Evolutionary conservation across 768 basidiomycete species (phyloP).

Genomic region (Mycena indigotica): DNA sequence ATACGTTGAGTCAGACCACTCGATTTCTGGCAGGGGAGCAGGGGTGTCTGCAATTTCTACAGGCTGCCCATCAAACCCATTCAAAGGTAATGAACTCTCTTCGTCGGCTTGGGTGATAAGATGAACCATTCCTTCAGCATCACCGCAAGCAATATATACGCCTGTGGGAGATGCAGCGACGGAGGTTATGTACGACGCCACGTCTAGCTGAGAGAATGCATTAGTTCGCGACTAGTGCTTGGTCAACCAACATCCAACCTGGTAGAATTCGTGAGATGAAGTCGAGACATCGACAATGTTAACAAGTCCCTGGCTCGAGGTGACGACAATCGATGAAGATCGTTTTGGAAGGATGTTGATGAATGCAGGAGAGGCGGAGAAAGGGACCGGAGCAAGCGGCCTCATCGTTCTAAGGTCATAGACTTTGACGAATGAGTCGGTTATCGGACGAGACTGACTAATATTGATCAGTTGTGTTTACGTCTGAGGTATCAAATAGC

Average conservation of each 20-base stretch:
- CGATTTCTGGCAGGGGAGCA: slow-evolving; percentile 65
- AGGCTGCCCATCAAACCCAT: slow-evolving; percentile 86
- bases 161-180: slow-evolving; percentile 83
- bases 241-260: too few species aligned
- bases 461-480: slow-evolving; percentile 8
- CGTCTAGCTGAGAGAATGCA: slow-evolving; percentile 57
- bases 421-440: slow-evolving; percentile 91
- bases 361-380: slow-evolving; percentile 85
- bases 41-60: slow-evolving; percentile 82
- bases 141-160: slow-evolving; percentile 91
- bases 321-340: slow-evolving; percentile 71
- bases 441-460: slow-evolving; percentile 85
- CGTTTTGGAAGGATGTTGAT: slow-evolving; percentile 78
- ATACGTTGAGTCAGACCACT: slow-evolving; percentile 85
- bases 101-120: slow-evolving; percentile 75
- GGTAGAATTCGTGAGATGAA: slow-evolving; percentile 75
- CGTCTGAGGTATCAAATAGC: slow-evolving; percentile 16
- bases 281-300: slow-evolving; percentile 80
- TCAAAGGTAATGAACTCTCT: slow-evolving; percentile 68
- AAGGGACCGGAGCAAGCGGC: slow-evolving; percentile 82
- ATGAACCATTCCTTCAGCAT: slow-evolving; percentile 82
- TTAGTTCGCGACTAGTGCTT: too few species aligned
- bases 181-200: slow-evolving; percentile 76
- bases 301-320: slow-evolving; percentile 80
- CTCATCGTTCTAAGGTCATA: slow-evolving; percentile 87